phyloP scores from a whole-genome alignment of 2,329 filamentous ascomycete genomes.

The Ceratocystis albifundus region DNA sequence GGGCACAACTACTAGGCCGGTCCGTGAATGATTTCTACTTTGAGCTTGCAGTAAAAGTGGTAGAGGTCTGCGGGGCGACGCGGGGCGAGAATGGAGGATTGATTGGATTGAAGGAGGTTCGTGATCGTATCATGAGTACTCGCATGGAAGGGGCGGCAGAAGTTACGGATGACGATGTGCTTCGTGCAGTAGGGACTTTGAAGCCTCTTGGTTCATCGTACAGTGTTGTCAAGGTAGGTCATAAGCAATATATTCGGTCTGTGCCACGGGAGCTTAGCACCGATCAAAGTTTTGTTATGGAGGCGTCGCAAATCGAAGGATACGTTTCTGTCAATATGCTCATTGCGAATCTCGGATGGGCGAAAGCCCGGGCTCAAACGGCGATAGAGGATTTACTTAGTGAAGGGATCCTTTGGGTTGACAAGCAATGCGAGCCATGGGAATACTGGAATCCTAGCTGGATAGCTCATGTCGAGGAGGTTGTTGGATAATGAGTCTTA shows the following conservation, averaged over 20 bases:
- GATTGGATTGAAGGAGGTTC: slow-evolving; percentile 71
- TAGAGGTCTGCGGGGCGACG: slow-evolving; percentile 81
- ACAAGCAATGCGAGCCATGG: slow-evolving; percentile 64
- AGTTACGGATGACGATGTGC: slow-evolving; percentile 84
- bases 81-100: slow-evolving; percentile 85
- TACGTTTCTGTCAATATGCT: slow-evolving; percentile 87
- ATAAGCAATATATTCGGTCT: slow-evolving; percentile 76
- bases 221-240: slow-evolving; percentile 70
- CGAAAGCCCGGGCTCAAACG: slow-evolving; percentile 70
- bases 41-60: slow-evolving; percentile 86
- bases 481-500: neutral
- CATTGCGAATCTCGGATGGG: slow-evolving; percentile 75
- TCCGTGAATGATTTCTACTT: slow-evolving; percentile 98
- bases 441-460: slow-evolving; percentile 89
- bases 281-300: slow-evolving; percentile 84
- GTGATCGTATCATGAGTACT: slow-evolving; percentile 60
- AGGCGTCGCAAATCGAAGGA: slow-evolving; percentile 79
- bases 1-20: slow-evolving; percentile 82
- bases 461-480: slow-evolving; percentile 39
- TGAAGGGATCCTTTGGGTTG: slow-evolving; percentile 88
- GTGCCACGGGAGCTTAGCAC: slow-evolving; percentile 91
- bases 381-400: slow-evolving; percentile 81
- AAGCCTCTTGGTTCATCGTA: slow-evolving; percentile 82
- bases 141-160: slow-evolving; percentile 65
- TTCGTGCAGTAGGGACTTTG: slow-evolving; percentile 76